Base-by-base conservation (phyloP, 345 rosid genomes). In the Nasturtium officinale region DNA sequence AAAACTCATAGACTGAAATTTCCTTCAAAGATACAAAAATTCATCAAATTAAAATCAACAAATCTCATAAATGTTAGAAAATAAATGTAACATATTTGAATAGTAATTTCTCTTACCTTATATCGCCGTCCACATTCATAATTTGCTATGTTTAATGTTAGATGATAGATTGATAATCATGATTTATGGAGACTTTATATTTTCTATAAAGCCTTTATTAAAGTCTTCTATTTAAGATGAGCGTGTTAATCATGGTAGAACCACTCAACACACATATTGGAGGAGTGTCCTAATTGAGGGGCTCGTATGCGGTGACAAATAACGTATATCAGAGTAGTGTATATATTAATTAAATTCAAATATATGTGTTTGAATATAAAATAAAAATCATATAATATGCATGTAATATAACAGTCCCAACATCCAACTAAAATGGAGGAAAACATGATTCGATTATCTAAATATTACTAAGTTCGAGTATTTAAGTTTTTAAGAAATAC, bases 151-250 rank as follows among this genome's bases (percentile, higher is more conserved):
- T 42, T 50, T 20, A 50, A 18, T 61, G 61, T 71, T 50, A 17
- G 52, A 71, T 61, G 20, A 26, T 26, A 61, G 62, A 62, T 72
- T 72, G 13, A 63, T 63, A 55, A 73, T 73, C 64, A 73, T 73
- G 57, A 73, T 40, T 13, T 40, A 40, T 40, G 16, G 16, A 11
- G 3, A 32, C 56, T 54, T 63, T 63, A 54, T 26, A 26, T 12
- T 23, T 72, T 63, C 16, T 54, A 30, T 23, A 21, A 54, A 54
- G 11, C 28, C 64, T 73, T 73, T 59, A 43, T n/a, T 1, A 30
- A 73, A 73, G 64, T 55, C 25, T 23, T 61, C 5, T 25, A 53
- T 72, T 64, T 54, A 54, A 64, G 65, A 73, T 38, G 57, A 73
- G 71, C 30, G 61, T 54, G 37, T 54, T 73, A 73, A 72, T 64